Base-by-base conservation (phyloP, 169 alveolate species). In the Plasmodium relictum region DNA sequence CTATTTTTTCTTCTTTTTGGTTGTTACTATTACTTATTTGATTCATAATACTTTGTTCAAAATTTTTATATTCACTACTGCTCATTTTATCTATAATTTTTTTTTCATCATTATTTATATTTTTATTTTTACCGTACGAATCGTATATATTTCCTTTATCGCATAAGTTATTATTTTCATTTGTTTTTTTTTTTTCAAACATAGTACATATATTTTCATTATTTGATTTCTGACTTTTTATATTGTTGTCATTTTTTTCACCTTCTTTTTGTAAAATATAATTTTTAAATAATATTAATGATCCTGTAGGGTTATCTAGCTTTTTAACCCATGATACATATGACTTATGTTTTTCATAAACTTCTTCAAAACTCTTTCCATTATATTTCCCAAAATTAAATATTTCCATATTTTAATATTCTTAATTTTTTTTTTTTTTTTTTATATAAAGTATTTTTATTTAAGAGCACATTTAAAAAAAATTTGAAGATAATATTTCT, bases 281-380 rank as follows among this genome's bases (percentile, higher is more conserved):
- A 39, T 83, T 63, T 85, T 92, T 74, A 73, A 93, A 93, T 16
- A 70, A 74, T 14, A 88, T 42, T 73, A 93, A 56, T n/a, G 88
- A 91, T 24, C 94, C 95, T 3, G 89, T 31, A 8, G 94, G 95
- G 4, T 74, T 86, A 0, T 92, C 91, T 26, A 94, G 86, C 58
- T 78, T 86, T 62, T 69, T 56, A 22, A 92, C 93, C 95, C 95
- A 94, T 44, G 88, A 44, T 42, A 91, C 95, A 61, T 92, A 94
- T 0, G 92, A 66, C 45, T 78, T 65, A 18, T 94, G 93, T 26
- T 70, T 88, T 71, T 54, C 80, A 41, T 71, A 86, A 45, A 94
- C 96, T 66, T 94, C 95, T 66, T 88, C 92, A 69, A 92, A 94
- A n/a, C 95, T 86, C 66, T 73, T 88, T 39, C 96, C 96, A 16